Conservation (phyloP, 2,329 filamentous ascomycete species). For the Aspergillus eucalypticola region DNA sequence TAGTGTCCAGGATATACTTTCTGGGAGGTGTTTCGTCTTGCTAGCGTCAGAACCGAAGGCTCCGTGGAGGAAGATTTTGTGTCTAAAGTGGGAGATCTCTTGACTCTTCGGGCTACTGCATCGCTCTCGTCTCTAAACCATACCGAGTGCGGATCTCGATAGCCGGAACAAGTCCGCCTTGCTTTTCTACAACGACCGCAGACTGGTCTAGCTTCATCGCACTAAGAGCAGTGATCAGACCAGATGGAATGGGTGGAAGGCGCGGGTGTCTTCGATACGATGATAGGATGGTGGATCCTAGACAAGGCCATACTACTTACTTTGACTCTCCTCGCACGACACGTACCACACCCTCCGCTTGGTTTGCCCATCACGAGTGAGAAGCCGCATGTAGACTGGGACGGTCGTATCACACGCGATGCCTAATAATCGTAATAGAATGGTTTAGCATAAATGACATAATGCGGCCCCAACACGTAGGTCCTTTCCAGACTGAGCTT, state of each 20-base stretch:
- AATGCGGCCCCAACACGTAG: neutral
- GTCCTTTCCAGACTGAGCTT: no score
- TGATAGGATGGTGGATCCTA: neutral
- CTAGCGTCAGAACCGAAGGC: neutral
- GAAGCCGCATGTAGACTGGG: neutral
- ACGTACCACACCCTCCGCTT: slow-evolving; percentile 1
- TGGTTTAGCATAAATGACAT: neutral
- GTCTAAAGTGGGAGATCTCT: neutral
- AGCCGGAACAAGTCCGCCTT: slow-evolving; percentile 1
- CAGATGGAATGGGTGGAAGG: neutral
- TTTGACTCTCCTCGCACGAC: slow-evolving; percentile 1
- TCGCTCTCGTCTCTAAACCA: slow-evolving; percentile 6
- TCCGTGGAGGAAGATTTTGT: neutral
- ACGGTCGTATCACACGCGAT: neutral
- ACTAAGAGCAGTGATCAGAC: neutral
- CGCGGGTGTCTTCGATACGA: no score
- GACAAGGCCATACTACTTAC: slow-evolving; percentile 5
- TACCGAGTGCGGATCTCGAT: slow-evolving; percentile 1
- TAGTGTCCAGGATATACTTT: neutral
- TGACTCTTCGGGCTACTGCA: neutral
- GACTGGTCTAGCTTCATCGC: slow-evolving; percentile 1
- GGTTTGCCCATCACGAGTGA: slow-evolving; percentile 4
- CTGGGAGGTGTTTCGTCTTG: neutral
- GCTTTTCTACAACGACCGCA: slow-evolving; percentile 2
- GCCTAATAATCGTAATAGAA: neutral